A percentile compares a stretch with the other conserved stretches of the same genome.
phyloP scores from a whole-genome alignment of 1,284 basidiomycete species.

The Anthracocystis panici-leucophaei region DNA sequence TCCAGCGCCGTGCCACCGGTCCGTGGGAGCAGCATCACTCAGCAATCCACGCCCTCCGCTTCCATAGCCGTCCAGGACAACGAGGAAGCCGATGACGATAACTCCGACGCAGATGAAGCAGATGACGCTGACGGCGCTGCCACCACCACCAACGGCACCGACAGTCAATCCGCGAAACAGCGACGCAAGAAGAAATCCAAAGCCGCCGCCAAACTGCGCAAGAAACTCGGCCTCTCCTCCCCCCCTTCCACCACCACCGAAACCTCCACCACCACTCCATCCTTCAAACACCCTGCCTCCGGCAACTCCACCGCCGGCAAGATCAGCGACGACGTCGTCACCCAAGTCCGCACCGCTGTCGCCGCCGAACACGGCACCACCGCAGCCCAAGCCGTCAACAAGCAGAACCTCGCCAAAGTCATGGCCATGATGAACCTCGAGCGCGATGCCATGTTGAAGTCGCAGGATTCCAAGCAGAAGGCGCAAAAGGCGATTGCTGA shows the following conservation, averaged over 20 bases:
- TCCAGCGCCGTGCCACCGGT: conserved; percentile 1
- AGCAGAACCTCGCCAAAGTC: conserved; percentile 56
- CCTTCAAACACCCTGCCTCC: conserved; percentile 29
- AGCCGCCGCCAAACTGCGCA: conserved; percentile 56
- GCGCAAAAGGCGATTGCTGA: conserved; percentile 57
- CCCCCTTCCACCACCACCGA: conserved; percentile 5
- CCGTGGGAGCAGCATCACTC: conserved; percentile 4
- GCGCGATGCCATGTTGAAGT: conserved; percentile 52
- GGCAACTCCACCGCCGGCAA: conserved; percentile 32
- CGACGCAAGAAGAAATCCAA: conserved; percentile 63
- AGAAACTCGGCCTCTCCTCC: conserved; percentile 52
- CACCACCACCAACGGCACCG: conserved; percentile 4
- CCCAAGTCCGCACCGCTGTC: conserved; percentile 51
- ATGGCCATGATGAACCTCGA: conserved; percentile 62
- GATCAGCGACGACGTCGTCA: conserved; percentile 56
- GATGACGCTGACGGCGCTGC: conserved; percentile 17
- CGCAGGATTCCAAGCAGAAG: conserved; percentile 59
- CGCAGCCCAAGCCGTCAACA: conserved; percentile 54
- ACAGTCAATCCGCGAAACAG: conserved; percentile 47
- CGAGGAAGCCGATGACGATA: conserved; percentile 22
- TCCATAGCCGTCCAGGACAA: conserved; percentile 16
- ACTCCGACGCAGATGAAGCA: conserved; percentile 20
- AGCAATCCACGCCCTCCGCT: not conserved
- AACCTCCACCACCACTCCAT: not conserved
- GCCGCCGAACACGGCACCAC: conserved; percentile 45